Conservation (phyloP, 352 stramenopile species). For the Blastocystis sp. region DNA sequence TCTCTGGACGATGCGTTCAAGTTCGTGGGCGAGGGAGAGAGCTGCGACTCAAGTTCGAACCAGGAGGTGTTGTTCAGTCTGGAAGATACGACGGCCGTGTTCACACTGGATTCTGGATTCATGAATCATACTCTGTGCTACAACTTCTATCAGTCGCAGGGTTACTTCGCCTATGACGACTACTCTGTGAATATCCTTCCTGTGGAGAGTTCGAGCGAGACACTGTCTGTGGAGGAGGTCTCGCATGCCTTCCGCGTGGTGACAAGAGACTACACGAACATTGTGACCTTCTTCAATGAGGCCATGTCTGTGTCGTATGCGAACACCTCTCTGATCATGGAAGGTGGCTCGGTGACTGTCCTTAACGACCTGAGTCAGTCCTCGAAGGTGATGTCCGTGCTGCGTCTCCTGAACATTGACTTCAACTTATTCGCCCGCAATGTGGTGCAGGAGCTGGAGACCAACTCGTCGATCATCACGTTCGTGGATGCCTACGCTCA, state of each 20-base stretch:
- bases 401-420: constrained; percentile 24
- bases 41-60: neutral
- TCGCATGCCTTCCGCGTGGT: neutral
- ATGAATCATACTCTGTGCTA: constrained; percentile 36
- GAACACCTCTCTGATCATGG: neutral
- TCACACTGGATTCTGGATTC: neutral
- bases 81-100: neutral
- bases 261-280: neutral
- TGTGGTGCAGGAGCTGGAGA: neutral
- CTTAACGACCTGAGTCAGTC: neutral
- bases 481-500: constrained; percentile 40
- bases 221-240: neutral
- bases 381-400: constrained; percentile 20
- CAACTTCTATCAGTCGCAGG: constrained; percentile 26
- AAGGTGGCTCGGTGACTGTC: neutral
- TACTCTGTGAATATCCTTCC: neutral
- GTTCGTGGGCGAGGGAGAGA: neutral
- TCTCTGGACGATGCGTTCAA: neutral
- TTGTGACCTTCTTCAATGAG: neutral
- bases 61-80: neutral
- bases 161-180: constrained; percentile 21
- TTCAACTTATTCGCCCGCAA: neutral
- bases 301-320: neutral
- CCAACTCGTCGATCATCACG: neutral
- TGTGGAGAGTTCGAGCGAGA: neutral